Evolutionary conservation across 106 monocot species (phyloP).

Genomic region (Dactylorhiza incarnata): DNA sequence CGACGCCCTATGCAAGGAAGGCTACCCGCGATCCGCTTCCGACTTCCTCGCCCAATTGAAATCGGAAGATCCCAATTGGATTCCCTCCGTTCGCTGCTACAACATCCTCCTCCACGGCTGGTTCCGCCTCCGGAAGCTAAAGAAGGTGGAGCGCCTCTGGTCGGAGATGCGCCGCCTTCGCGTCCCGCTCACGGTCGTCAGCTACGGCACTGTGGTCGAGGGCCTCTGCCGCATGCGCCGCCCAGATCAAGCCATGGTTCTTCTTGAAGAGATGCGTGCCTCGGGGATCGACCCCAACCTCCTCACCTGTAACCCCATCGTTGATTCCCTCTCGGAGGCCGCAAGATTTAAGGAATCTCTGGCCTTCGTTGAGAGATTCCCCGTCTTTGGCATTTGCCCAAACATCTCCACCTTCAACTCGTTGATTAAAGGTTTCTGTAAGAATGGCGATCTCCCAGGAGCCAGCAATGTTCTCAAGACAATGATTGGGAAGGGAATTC

Average conservation of each 20-base stretch:
- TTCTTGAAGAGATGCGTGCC: slow-evolving; percentile 55
- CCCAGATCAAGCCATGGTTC: slow-evolving; percentile 35
- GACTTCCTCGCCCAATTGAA: slow-evolving; percentile 10
- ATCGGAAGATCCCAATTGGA: slow-evolving; percentile 14
- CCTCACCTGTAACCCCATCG: slow-evolving; percentile 57
- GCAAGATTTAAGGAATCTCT: slow-evolving; percentile 65
- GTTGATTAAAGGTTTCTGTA: slow-evolving; percentile 72
- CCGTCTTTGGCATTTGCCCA: slow-evolving; percentile 53
- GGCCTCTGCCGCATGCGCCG: slow-evolving; percentile 56
- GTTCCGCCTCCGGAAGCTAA: slow-evolving; percentile 42
- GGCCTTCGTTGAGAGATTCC: slow-evolving; percentile 60
- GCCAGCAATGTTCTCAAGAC: slow-evolving; percentile 55
- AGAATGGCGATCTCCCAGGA: slow-evolving; percentile 51
- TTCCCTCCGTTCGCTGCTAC: slow-evolving; percentile 38
- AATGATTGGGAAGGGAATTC: slow-evolving; percentile 58
- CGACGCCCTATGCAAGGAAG: slow-evolving; percentile 77
- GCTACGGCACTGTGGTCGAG: slow-evolving; percentile 66
- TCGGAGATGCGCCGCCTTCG: slow-evolving; percentile 32
- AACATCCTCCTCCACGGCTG: slow-evolving; percentile 76
- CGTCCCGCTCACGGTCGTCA: slow-evolving; percentile 51
- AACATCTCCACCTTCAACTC: slow-evolving; percentile 79
- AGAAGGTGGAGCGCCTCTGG: slow-evolving; percentile 47
- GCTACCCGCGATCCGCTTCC: slow-evolving; percentile 37
- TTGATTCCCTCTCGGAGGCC: slow-evolving; percentile 58
- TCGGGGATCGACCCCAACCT: slow-evolving; percentile 40